These are phyloP conservation scores for Mallotus nudiflorus DNA, from an alignment of 345 rosid species.

Conservation along the genomic window DNA sequence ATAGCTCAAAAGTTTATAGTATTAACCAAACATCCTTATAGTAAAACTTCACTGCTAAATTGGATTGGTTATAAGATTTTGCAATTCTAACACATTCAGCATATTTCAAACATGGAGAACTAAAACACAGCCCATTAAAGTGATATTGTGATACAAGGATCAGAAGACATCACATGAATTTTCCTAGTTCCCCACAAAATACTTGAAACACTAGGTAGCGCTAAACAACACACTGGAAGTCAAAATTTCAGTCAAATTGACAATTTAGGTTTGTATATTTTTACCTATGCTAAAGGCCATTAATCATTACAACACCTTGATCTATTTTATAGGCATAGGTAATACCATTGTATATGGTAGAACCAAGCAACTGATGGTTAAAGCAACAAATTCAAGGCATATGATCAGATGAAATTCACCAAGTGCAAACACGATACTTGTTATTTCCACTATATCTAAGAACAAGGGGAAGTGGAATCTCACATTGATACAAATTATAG, in stretches of 20 bases:
- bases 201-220: neutral
- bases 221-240: neutral
- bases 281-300: neutral
- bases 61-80: neutral
- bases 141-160: neutral
- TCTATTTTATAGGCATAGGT: neutral
- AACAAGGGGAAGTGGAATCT: neutral
- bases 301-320: slow-evolving; percentile 3
- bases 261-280: neutral
- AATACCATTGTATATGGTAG: neutral
- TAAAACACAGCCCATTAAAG: neutral
- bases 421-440: neutral
- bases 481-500: neutral
- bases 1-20: neutral
- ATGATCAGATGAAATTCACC: neutral
- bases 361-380: neutral
- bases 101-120: neutral
- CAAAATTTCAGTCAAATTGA: neutral
- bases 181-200: neutral
- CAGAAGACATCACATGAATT: neutral
- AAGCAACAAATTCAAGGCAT: too few species aligned
- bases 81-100: neutral
- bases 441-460: neutral
- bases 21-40: neutral
- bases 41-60: neutral